Evolutionary conservation across 2,329 filamentous ascomycete genomes (phyloP), one percentile per base, ranked within the genome.

Genomic region (Stagonosporopsis chrysanthemi): DNA sequence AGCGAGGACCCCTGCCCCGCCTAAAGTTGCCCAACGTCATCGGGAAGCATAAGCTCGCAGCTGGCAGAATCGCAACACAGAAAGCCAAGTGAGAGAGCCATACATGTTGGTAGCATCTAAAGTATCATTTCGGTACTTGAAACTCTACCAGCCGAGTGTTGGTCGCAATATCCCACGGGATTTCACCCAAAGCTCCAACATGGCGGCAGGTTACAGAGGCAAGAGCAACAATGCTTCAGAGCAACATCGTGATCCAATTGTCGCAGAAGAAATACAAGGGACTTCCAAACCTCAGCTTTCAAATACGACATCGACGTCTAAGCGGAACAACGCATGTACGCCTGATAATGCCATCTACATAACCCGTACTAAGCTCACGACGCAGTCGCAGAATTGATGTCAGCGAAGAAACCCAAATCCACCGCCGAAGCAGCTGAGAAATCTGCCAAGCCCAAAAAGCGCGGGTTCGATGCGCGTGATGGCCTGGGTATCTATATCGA

Each of bases 401-500:
- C 71, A 8, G 67, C 78, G 7, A 78, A 79, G 62, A 74, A 77
- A 49, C 66, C 70, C 22, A 79, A 76, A 52, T 58, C 73, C 24
- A 36, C 28, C 22, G 12, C 55, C 23, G 31, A 45, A 23, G 23
- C 58, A 52, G 48, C 60, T 11, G 42, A 56, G 29, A 41, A 43
- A 12, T 28, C 58, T 11, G 26, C 57, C 6, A 68, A 64, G 49
- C 51, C 50, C 6, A 31, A 31, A 6, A 19, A 54, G 19, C 62
- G 49, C 26, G 43, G 54, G 22, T 62, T 55, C 42, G 79, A 78
- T 15, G 77, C 80, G 43, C 82, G 87, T 52, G 82, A 88, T 61
- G 88, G 83, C 0, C 82, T 95, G 0, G 85, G 86, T 40, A 78
- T 81, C 19, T 95, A 95, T 76, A 88, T 90, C 45, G 67, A 79